Percentiles rank a stretch among this genome's conserved stretches.
Conservation (phyloP, 1,284 basidiomycete species). For the Fomes fomentarius region DNA sequence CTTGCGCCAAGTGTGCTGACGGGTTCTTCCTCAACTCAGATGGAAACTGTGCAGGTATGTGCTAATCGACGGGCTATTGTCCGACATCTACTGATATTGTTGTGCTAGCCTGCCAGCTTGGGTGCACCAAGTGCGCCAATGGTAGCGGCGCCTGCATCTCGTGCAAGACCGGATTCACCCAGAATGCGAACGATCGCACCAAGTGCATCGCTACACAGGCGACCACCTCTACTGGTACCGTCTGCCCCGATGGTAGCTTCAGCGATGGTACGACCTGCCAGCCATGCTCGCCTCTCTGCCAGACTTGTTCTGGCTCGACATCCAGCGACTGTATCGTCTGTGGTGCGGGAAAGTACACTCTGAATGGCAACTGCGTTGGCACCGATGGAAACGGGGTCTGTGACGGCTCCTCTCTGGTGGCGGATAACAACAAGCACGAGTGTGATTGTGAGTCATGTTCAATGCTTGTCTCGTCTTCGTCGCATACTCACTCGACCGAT, state of each 20-base stretch:
- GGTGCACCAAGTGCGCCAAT: constrained; percentile 70
- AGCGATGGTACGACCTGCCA: constrained; percentile 57
- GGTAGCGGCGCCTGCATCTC: constrained; percentile 67
- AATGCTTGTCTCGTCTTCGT: too few species aligned
- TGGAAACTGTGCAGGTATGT: constrained; percentile 73
- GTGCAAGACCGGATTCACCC: constrained; percentile 71
- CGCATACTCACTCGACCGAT: not conserved
- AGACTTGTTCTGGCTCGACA: constrained; percentile 68
- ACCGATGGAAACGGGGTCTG: constrained; percentile 72
- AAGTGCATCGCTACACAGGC: constrained; percentile 60
- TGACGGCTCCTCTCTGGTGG: constrained; percentile 66
- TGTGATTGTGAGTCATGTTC: constrained; percentile 69
- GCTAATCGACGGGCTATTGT: not conserved
- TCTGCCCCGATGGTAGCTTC: constrained; percentile 71
- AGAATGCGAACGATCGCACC: constrained; percentile 66
- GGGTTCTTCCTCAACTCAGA: constrained; percentile 75
- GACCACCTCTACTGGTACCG: constrained; percentile 52
- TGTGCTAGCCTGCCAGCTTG: constrained; percentile 61
- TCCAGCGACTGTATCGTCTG: constrained; percentile 75
- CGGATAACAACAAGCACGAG: constrained; percentile 78
- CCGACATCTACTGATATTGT: constrained; percentile 26
- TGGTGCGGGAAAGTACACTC: constrained; percentile 55
- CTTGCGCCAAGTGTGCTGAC: constrained; percentile 69
- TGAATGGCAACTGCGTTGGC: constrained; percentile 70
- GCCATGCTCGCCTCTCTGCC: constrained; percentile 66